Base-by-base conservation (phyloP, 75 land plant species). In the Selaginella moellendorffii region DNA sequence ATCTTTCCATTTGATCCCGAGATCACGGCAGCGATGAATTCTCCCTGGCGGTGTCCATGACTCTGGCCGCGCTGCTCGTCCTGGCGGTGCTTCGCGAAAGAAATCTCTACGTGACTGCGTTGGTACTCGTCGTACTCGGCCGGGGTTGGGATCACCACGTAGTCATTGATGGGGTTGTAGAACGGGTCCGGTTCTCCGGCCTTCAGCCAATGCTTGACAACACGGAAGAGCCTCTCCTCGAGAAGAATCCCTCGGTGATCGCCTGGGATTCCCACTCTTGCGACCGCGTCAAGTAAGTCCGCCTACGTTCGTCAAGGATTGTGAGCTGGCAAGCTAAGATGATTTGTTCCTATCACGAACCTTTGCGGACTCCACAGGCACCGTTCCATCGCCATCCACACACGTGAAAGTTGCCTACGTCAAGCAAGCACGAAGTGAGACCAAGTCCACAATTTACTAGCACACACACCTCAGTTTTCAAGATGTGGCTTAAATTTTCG, bases 331-430 rank as follows among this genome's bases (percentile, higher is more conserved):
- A 14, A 5, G 46, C 14, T 5, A 36, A 36, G 14, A 36, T 36
- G 46, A 36, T 5, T 36, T n/a, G n/a, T n/a, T n/a, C n/a, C n/a
- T n/a, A n/a, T n/a, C n/a, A n/a, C n/a, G 31, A 66, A 90, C 99
- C 91, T 74, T 78, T 8, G 97, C 85, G 65, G 99, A 95, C 76
- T 86, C 97, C 1, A 64, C 24, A 42, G 99, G 97, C 54, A 95
- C 99, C 36, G 99, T 86, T 51, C 99, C 99, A 75, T 95, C 99
- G 31, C 99, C 99, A 84, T 85, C 82, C 54, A 86, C 84, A 74
- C 65, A 86, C 0, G 76, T 64, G 26, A 86, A 95, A 19, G 73
- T 56, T 42, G 97, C 75, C 97, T 14, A 36, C 14, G 14, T 14
- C 14, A 14, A 36, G 14, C 46, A 36, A 5, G 14, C 46, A 36